Percentiles rank a stretch among this genome's conserved stretches.
Evolutionary conservation across 345 rosid species (phyloP).

Genomic region (Citrus cavaleriei): DNA sequence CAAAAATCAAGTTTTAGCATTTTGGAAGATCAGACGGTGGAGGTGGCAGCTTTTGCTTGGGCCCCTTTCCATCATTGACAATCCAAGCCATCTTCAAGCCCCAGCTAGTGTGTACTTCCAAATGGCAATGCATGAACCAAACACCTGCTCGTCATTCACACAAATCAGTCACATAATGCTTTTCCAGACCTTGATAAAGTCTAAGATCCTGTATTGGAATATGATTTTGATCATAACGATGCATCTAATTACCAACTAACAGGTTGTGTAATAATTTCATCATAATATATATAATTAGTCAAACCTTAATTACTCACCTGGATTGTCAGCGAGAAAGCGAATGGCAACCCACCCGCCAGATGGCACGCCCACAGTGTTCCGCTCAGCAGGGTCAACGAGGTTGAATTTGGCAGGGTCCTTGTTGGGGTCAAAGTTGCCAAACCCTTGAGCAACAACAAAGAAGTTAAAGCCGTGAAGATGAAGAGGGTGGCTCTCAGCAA

Average conservation of each 20-base stretch:
- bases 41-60: conserved; percentile 41
- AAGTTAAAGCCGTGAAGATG: conserved; percentile 58
- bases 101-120: conserved; percentile 58
- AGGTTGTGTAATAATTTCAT: no score
- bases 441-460: conserved; percentile 43
- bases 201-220: no score
- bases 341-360: conserved; percentile 63
- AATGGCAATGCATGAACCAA: conserved; percentile 60
- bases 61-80: conserved; percentile 40
- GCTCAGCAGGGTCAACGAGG: conserved; percentile 46
- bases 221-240: no score
- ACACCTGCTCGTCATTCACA: conserved; percentile 14
- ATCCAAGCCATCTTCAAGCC: conserved; percentile 63
- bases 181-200: no score
- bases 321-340: conserved; percentile 47
- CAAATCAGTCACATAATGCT: no score
- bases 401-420: conserved; percentile 50
- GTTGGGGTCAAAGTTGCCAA: conserved; percentile 41
- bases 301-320: conserved; percentile 20
- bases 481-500: conserved; percentile 51
- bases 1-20: conserved; percentile 23
- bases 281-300: no score
- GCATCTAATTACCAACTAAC: no score
- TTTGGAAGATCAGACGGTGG: conserved; percentile 55
- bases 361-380: conserved; percentile 48